Evolutionary conservation across 441 rosid species (phyloP), one percentile per base, ranked within the genome.

Genomic region (Hura crepitans): DNA sequence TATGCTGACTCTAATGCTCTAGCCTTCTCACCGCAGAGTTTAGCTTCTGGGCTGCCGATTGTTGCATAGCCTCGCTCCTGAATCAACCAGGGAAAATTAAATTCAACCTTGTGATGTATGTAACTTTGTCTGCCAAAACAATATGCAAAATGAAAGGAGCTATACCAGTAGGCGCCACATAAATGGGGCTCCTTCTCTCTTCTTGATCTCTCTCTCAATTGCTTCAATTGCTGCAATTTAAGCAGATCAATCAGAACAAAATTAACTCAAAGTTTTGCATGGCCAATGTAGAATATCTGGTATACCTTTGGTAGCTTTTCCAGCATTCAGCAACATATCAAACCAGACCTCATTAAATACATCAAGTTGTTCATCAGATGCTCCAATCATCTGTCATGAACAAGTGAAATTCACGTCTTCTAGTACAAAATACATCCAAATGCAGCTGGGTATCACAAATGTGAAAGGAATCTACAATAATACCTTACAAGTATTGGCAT

Each of bases 311-410:
- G 78, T 59, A 73, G 73, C 82, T 86, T 83, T 77, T 70, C 91
- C 96, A 39, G 83, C 74, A 39, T 82, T 81, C 60, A 93, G 85
- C 71, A 93, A 76, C 82, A 87, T 60, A 31, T n/a, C 70, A 72
- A 79, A 89, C 95, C 89, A 93, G 62, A 93, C 84, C 77, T 91
- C 96, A 46, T 85, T 87, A 65, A 91, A 93, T 27, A 91, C 97
- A 72, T 93, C 98, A 33, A 87, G 81, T 70, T 89, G 96, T 80
- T 91, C 96, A 75, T 86, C 95, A 14, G 96, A 93, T 72, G 96
- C 97, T 54, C 93, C 96, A 1, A 89, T 80, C 51, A 83, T 82
- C 97, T 88, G 64, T 50, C 67, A 75, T 33, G 9, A 37, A 50
- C 23, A 64, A 35, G 22, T 25, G 27, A 5, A 39, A 54, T 45